A percentile compares a stretch with the other conserved stretches of the same genome.
phyloP scores from a whole-genome alignment of 257 asterid species.

The Vinca minor region DNA sequence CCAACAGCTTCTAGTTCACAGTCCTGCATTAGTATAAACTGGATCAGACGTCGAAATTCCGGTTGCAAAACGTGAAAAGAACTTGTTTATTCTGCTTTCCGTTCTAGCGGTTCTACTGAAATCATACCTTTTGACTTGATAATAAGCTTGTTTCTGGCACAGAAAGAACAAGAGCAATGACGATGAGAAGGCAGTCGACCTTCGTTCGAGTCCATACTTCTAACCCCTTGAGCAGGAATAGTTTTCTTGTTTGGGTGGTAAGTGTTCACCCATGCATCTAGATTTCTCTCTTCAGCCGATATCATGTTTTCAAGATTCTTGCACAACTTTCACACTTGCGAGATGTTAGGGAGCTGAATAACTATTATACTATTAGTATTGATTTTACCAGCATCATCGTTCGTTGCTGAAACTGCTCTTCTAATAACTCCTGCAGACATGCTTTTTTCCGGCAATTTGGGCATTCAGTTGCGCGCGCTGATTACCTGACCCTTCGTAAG shows the following conservation, averaged over 20 bases:
- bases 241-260: slow-evolving; percentile 84
- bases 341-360: too few relatives aligned
- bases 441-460: slow-evolving; percentile 95
- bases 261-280: slow-evolving; percentile 19
- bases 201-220: slow-evolving; percentile 83
- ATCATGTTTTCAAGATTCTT: too few relatives aligned
- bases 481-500: slow-evolving; percentile 92
- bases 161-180: slow-evolving; percentile 65
- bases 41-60: too few relatives aligned
- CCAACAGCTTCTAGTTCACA: too few relatives aligned
- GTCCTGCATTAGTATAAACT: too few relatives aligned
- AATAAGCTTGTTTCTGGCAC: slow-evolving; percentile 15
- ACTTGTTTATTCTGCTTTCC: too few relatives aligned
- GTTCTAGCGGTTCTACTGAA: too few relatives aligned
- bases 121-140: too few relatives aligned
- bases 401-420: not conserved
- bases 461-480: slow-evolving; percentile 85
- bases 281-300: not conserved
- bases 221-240: slow-evolving; percentile 54
- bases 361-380: too few relatives aligned
- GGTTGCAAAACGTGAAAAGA: too few relatives aligned
- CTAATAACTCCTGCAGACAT: slow-evolving; percentile 51
- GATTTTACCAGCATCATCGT: too few relatives aligned
- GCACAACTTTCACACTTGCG: too few relatives aligned
- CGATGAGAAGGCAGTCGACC: slow-evolving; percentile 75